Evolutionary conservation across 2,329 filamentous ascomycete genomes (phyloP).

Genomic region (Epichloe aotearoae): DNA sequence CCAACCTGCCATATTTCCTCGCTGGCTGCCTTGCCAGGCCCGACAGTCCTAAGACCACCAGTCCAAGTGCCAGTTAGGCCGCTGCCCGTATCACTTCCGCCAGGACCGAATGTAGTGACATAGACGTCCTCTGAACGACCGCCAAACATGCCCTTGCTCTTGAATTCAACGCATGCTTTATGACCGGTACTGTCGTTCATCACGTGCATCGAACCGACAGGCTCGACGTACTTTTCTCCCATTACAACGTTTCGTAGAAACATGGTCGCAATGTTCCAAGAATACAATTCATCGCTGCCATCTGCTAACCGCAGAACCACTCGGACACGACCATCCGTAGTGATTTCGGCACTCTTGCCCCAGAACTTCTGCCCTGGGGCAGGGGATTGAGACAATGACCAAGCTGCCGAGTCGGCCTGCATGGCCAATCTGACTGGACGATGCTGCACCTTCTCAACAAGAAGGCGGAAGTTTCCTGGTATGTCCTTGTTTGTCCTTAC

Average conservation of each 20-base stretch:
- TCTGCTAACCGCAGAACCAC: constrained; percentile 56
- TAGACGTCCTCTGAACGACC: constrained; percentile 83
- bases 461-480: constrained; percentile 65
- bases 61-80: constrained; percentile 81
- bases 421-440: constrained; percentile 85
- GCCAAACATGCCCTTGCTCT: constrained; percentile 92
- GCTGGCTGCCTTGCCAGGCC: constrained; percentile 46
- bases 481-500: constrained; percentile 67
- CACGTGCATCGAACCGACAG: constrained; percentile 79
- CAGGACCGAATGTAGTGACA: constrained; percentile 56
- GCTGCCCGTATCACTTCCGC: constrained; percentile 51
- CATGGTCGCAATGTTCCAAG: constrained; percentile 76
- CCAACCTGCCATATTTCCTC: constrained; percentile 70
- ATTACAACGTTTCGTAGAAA: constrained; percentile 95
- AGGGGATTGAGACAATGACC: constrained; percentile 80
- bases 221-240: constrained; percentile 95
- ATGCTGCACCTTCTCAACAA: constrained; percentile 94
- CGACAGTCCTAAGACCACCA: constrained; percentile 50
- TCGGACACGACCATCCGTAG: constrained; percentile 76
- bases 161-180: constrained; percentile 81
- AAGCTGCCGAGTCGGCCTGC: constrained; percentile 74
- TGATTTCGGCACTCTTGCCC: constrained; percentile 92
- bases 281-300: constrained; percentile 66
- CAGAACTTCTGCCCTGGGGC: constrained; percentile 94
- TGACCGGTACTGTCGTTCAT: constrained; percentile 72